A percentile compares a stretch with the other conserved stretches of the same genome.
phyloP scores from a whole-genome alignment of 176 grass and related monocot genomes.

The Triticum timopheevii region DNA sequence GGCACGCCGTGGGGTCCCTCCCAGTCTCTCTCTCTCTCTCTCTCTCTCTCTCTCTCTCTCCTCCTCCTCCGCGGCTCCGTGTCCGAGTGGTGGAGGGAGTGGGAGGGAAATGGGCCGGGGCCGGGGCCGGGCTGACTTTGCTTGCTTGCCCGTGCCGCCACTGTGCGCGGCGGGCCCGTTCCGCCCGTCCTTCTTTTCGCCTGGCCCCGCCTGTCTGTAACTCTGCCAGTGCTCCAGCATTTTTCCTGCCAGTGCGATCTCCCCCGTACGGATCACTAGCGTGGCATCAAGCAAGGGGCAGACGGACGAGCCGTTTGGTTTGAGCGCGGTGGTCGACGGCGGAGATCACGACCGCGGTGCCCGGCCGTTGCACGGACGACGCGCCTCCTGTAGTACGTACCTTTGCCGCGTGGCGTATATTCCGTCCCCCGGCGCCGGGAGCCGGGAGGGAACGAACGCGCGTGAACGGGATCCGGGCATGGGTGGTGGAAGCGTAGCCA shows the following conservation, averaged over 20 bases:
- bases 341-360: background rate
- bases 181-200: background rate
- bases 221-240: background rate
- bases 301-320: no score
- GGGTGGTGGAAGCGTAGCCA: no score
- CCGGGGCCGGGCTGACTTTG: background rate
- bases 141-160: background rate
- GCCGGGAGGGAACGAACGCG: no score
- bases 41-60: background rate
- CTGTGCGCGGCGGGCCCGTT: background rate
- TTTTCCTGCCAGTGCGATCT: background rate
- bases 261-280: no score
- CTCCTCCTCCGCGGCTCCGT: background rate
- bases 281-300: no score
- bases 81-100: background rate
- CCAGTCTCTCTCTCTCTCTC: background rate
- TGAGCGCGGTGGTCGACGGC: no score
- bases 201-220: background rate
- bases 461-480: no score
- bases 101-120: background rate
- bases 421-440: no score
- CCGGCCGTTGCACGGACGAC: background rate
- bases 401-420: no score
- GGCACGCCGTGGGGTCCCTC: slow-evolving; percentile 3
- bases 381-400: no score